Conservation (phyloP, 2,329 filamentous ascomycete species). For the Parasarocladium wereldwijsianum region DNA sequence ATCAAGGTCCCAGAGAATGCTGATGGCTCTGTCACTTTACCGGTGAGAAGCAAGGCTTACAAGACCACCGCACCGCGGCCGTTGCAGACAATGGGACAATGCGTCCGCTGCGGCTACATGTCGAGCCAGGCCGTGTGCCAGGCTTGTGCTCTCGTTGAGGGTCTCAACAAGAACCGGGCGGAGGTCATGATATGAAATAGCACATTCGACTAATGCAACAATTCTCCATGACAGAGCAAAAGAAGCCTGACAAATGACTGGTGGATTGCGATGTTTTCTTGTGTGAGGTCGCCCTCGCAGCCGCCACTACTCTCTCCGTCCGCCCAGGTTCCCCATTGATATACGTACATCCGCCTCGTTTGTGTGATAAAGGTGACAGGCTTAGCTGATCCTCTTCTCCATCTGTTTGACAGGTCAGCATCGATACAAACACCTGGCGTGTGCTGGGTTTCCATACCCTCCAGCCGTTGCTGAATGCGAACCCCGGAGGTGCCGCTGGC, state of each 20-base stretch:
- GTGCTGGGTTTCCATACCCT: slow-evolving; percentile 28
- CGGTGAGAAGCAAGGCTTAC: slow-evolving; percentile 15
- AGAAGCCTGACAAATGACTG: no score
- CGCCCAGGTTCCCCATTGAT: slow-evolving; percentile 2
- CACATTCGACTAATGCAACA: slow-evolving; percentile 8
- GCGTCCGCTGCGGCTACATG: slow-evolving; percentile 82
- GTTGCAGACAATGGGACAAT: slow-evolving; percentile 69
- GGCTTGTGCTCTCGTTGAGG: slow-evolving; percentile 79
- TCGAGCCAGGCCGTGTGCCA: slow-evolving; percentile 91
- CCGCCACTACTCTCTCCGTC: no score
- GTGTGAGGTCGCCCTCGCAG: no score
- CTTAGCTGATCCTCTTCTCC: slow-evolving; percentile 36
- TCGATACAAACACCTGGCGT: neutral
- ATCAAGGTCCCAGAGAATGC: slow-evolving; percentile 7
- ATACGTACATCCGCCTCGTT: no score
- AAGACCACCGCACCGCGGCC: slow-evolving; percentile 19
- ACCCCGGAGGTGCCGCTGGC: slow-evolving; percentile 39
- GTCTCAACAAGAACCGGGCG: slow-evolving; percentile 66
- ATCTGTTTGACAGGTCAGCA: slow-evolving; percentile 20
- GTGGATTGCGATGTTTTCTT: no score
- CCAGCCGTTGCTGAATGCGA: slow-evolving; percentile 50
- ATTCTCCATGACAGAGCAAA: slow-evolving; percentile 1
- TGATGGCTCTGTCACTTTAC: slow-evolving; percentile 19
- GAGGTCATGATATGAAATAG: slow-evolving; percentile 36
- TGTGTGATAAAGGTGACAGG: no score